These are phyloP conservation scores for Brasenia schreberi DNA, from an alignment of 164 flowering plant genomes.

Conservation along the genomic window DNA sequence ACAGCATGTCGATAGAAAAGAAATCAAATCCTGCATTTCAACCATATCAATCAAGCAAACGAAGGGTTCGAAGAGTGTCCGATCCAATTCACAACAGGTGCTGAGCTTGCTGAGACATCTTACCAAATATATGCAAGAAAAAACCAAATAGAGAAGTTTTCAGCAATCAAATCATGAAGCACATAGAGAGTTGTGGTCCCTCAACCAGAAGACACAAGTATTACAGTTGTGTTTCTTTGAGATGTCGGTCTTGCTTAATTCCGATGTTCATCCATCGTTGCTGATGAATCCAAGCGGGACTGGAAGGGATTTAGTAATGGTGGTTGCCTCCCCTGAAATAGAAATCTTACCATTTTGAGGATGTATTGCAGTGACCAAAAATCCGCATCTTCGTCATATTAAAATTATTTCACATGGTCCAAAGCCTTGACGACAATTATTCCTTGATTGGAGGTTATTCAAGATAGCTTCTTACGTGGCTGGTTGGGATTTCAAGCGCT, in stretches of 20 bases:
- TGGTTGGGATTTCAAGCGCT: no score
- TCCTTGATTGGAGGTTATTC: no score
- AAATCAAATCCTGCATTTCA: slow-evolving; percentile 34
- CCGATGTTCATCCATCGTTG: slow-evolving; percentile 12
- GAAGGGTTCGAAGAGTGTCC: slow-evolving; percentile 55
- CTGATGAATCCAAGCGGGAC: not conserved
- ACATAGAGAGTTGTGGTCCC: slow-evolving; percentile 2
- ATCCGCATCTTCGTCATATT: slow-evolving; percentile 6
- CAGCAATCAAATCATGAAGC: not conserved
- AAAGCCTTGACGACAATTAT: no score
- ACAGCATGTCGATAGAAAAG: slow-evolving; percentile 20
- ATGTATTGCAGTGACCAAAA: slow-evolving; percentile 1
- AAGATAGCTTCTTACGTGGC: no score
- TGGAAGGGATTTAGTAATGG: slow-evolving; percentile 2
- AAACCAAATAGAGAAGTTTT: no score
- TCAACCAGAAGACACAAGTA: not conserved
- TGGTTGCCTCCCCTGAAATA: not conserved
- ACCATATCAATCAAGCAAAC: slow-evolving; percentile 45
- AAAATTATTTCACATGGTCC: slow-evolving; percentile 8
- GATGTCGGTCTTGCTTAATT: slow-evolving; percentile 16
- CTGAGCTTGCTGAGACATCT: slow-evolving; percentile 12
- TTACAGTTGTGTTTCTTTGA: slow-evolving; percentile 7
- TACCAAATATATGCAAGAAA: not conserved
- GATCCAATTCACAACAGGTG: slow-evolving; percentile 79
- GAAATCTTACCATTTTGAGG: slow-evolving; percentile 7